A percentile compares a stretch with the other conserved stretches of the same genome.
phyloP scores from a whole-genome alignment of 306 rosid species.

The Cajanus cajan region DNA sequence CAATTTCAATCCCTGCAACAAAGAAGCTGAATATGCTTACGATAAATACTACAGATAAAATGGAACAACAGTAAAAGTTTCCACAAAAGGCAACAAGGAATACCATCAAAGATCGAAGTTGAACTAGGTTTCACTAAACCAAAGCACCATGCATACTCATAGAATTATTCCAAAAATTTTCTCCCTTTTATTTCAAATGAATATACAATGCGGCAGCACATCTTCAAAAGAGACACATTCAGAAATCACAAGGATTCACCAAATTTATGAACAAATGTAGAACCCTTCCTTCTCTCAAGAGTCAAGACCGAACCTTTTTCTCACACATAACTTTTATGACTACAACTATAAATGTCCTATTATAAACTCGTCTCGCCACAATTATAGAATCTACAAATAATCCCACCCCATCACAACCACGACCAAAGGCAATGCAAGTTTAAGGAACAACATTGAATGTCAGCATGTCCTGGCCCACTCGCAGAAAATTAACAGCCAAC shows the following conservation, averaged over 20 bases:
- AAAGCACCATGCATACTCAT: neutral
- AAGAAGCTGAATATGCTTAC: too few species aligned
- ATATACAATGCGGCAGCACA: neutral
- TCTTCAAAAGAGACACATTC: neutral
- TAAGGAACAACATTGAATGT: slow-evolving; percentile 1
- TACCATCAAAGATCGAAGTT: neutral
- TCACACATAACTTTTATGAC: too few species aligned
- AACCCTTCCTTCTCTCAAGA: neutral
- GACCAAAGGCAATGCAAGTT: slow-evolving; percentile 6
- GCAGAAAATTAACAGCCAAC: neutral
- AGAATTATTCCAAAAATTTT: slow-evolving; percentile 13
- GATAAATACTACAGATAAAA: slow-evolving; percentile 61
- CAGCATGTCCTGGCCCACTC: slow-evolving; percentile 12
- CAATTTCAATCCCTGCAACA: slow-evolving; percentile 86
- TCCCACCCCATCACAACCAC: neutral
- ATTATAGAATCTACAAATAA: slow-evolving; percentile 13
- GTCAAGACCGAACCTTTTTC: neutral
- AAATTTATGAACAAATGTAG: neutral
- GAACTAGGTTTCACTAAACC: neutral
- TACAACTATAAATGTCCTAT: neutral
- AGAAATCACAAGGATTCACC: neutral
- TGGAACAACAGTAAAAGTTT: slow-evolving; percentile 32
- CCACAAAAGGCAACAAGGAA: slow-evolving; percentile 1
- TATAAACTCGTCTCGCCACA: neutral
- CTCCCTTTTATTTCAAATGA: neutral